Evolutionary conservation across 306 rosid species (phyloP).

Genomic region (Lathyrus tuberosus): DNA sequence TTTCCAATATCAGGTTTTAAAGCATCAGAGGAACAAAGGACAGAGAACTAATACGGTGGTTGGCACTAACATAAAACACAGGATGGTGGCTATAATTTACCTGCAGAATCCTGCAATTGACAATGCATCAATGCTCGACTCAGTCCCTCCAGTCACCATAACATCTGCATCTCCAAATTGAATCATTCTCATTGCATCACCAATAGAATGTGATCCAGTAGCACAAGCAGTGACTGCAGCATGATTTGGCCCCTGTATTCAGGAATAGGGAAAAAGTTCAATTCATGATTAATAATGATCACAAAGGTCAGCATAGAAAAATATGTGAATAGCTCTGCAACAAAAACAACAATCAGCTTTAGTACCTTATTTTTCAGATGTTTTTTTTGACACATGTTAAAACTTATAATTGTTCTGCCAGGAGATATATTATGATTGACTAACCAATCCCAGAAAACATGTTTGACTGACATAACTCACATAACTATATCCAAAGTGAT

Average conservation of each 20-base stretch:
- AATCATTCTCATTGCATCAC: conserved; percentile 96
- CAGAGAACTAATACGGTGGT: conserved; percentile 1
- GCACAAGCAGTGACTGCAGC: conserved; percentile 98
- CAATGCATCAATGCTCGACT: conserved; percentile 95
- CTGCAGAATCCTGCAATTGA: conserved; percentile 92
- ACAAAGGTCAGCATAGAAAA: neutral
- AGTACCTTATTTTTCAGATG: conserved; percentile 22
- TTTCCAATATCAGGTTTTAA: conserved; percentile 19
- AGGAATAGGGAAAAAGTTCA: conserved; percentile 27
- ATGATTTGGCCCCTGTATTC: conserved; percentile 84
- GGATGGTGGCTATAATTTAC: conserved; percentile 41
- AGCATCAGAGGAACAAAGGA: conserved; percentile 3
- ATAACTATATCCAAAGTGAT: conserved; percentile 16
- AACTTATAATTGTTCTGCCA: conserved; percentile 13
- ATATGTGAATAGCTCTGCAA: conserved; percentile 30
- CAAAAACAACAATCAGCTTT: conserved; percentile 29
- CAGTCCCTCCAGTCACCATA: conserved; percentile 97
- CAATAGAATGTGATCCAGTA: conserved; percentile 93
- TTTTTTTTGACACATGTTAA: conserved; percentile 2
- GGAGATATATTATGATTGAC: neutral
- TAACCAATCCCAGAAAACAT: conserved; percentile 27
- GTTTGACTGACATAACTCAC: conserved; percentile 27
- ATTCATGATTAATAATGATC: conserved; percentile 25
- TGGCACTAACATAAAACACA: conserved; percentile 21
- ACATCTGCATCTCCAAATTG: conserved; percentile 96